Evolutionary conservation across 202 grass and related monocot genomes (phyloP), one percentile per base, ranked within the genome.

Genomic region (Saccharum hybrid): DNA sequence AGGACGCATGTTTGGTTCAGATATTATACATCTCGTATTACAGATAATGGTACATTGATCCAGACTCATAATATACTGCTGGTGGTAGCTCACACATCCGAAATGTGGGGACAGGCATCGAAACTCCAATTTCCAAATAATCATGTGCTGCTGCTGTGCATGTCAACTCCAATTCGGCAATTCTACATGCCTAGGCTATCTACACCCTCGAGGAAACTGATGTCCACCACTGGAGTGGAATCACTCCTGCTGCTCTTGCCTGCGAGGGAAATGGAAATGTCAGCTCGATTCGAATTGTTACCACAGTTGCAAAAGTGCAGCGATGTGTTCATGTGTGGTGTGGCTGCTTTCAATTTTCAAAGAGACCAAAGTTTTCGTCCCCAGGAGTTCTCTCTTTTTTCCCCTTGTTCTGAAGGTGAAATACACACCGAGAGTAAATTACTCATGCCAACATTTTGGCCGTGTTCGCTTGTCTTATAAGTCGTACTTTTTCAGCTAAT

Each of bases 171-270:
- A 0, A 43, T 33, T 33, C 33, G 33, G 33, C 33, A 33, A 33
- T 36, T 42, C 31, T 54, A 28, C 23, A 12, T 57, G 1, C 14
- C 8, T 60, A 68, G 2, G 10, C n/a, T 42, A 46, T 22, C 40
- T 66, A 61, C 71, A 76, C 45, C 10, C 22, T 60, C n/a, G 60
- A 66, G n/a, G n/a, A 23, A 39, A 30, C 28, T 18, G 6, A 13
- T 8, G 15, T 38, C 56, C 45, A 0, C 63, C 46, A 8, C 23
- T 43, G 73, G 73, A 21, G 49, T 42, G 26, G 73, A 57, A 56
- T 77, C 23, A 69, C 63, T 84, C 82, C 73, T 45, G 10, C 48
- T 9, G 21, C 63, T 84, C 82, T 43, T 76, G 34, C 31, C 82
- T 84, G 73, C 23, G 16, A 36, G 36, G 38, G 49, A 23, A 57